Evolutionary conservation across 1,139 yeast genomes (phyloP).

Genomic region (Geotrichum restrictum): DNA sequence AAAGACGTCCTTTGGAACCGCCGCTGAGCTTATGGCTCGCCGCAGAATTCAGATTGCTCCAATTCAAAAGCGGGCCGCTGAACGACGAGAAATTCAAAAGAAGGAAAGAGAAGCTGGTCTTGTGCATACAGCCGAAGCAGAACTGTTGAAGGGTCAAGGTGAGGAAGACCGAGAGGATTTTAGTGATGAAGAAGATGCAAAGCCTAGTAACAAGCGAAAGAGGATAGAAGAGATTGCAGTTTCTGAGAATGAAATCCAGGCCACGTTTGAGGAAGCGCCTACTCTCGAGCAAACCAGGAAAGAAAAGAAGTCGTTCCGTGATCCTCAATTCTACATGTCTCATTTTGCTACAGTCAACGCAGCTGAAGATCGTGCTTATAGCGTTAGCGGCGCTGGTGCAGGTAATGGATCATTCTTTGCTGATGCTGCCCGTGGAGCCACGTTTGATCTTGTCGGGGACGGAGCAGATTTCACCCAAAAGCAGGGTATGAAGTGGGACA

Average conservation of each 20-base stretch:
- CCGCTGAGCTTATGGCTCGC: conserved; percentile 78
- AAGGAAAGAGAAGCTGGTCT: conserved; percentile 75
- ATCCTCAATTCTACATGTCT: conserved; percentile 78
- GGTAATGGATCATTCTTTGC: conserved; percentile 55
- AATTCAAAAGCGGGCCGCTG: conserved; percentile 71
- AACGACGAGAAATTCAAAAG: conserved; percentile 57
- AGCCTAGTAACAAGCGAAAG: conserved; percentile 33
- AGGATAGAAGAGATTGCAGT: conserved; percentile 9
- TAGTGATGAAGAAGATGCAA: conserved; percentile 52
- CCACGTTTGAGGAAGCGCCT: conserved; percentile 30
- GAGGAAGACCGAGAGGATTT: conserved; percentile 32
- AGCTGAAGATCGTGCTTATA: conserved; percentile 78
- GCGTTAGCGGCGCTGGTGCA: conserved; percentile 40
- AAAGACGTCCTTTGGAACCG: conserved; percentile 49
- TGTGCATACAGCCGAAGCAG: conserved; percentile 69
- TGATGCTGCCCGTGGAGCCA: conserved; percentile 75
- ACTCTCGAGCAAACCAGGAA: conserved; percentile 38
- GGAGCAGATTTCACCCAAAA: conserved; percentile 52
- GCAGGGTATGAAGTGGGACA: conserved; percentile 88
- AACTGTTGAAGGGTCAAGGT: conserved; percentile 48
- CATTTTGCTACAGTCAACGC: conserved; percentile 73
- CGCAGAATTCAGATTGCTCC: conserved; percentile 88
- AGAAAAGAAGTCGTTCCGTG: conserved; percentile 48
- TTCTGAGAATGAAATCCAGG: conserved; percentile 15
- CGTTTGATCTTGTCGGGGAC: conserved; percentile 80